phyloP scores from a whole-genome alignment of 805 yeast species.

The Zygoascus bituminiphila region DNA sequence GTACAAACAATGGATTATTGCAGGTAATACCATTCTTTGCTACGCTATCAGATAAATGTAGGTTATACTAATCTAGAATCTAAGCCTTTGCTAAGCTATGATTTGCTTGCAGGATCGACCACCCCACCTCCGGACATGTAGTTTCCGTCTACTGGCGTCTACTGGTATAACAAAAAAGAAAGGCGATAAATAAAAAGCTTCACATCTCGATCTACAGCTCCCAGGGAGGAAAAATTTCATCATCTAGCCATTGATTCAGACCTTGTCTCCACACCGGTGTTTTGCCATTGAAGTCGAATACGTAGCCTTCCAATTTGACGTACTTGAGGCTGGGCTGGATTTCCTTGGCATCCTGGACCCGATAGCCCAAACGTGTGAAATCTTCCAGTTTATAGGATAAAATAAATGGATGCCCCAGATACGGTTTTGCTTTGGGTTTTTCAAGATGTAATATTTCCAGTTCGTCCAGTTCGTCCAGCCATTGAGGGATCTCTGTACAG shows the following conservation, averaged over 20 bases:
- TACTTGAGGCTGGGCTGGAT: slow-evolving; percentile 7
- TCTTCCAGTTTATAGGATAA: slow-evolving; percentile 11
- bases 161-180: no score
- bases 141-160: no score
- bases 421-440: slow-evolving; percentile 40
- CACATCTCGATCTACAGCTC: no score
- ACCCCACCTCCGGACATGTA: no score
- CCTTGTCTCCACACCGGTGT: slow-evolving; percentile 12
- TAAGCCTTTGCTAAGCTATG: no score
- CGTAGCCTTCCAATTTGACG: slow-evolving; percentile 10
- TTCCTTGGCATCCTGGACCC: slow-evolving; percentile 4
- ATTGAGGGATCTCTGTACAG: background rate
- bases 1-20: no score
- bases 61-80: no score
- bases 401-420: slow-evolving; percentile 10
- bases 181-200: no score
- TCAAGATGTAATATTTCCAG: slow-evolving; percentile 53
- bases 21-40: no score
- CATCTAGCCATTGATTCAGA: slow-evolving; percentile 11
- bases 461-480: slow-evolving; percentile 5
- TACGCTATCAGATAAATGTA: no score
- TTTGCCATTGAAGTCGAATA: slow-evolving; percentile 9
- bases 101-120: no score
- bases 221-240: slow-evolving; percentile 3
- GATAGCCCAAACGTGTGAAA: slow-evolving; percentile 5